Percentiles rank a stretch among this genome's conserved stretches.
phyloP scores from a whole-genome alignment of 192 early-diverging fungal genomes.

The Backusella luteola region DNA sequence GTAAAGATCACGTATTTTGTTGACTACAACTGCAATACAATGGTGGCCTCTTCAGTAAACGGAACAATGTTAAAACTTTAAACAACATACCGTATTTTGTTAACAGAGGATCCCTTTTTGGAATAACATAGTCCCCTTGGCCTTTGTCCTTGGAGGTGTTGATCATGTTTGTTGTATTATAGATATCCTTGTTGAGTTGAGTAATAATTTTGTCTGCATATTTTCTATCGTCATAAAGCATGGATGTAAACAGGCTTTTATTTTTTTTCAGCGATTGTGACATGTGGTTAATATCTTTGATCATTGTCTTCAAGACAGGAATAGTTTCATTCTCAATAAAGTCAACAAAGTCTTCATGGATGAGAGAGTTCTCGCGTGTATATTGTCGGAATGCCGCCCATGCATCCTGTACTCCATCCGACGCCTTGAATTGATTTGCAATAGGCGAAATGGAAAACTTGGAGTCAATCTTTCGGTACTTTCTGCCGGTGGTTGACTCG shows the following conservation, averaged over 20 bases:
- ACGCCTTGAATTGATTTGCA: constrained; percentile 8
- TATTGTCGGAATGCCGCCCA: constrained; percentile 12
- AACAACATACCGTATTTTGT: constrained; percentile 18
- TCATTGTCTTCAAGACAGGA: constrained; percentile 31
- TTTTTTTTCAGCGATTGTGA: constrained; percentile 38
- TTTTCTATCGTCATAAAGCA: constrained; percentile 42
- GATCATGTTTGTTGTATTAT: constrained; percentile 19
- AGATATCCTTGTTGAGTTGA: constrained; percentile 25
- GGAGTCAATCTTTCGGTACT: constrained; percentile 2
- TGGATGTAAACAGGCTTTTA: constrained; percentile 27
- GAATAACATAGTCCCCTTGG: constrained; percentile 20
- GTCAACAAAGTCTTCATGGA: constrained; percentile 12
- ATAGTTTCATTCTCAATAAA: constrained; percentile 17
- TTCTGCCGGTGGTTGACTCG: background rate
- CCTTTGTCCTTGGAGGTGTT: background rate
- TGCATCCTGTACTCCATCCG: constrained; percentile 1
- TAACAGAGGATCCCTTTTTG: constrained; percentile 21
- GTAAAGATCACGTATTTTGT: constrained; percentile 17
- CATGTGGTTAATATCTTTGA: constrained; percentile 43
- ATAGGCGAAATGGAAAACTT: constrained; percentile 1
- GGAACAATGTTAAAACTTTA: background rate
- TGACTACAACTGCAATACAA: constrained; percentile 11
- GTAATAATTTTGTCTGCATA: constrained; percentile 33
- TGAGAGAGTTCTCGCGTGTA: background rate
- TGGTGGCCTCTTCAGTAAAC: background rate